Conservation (phyloP, 2,329 filamentous ascomycete species). For the Aspergillus fructus region DNA sequence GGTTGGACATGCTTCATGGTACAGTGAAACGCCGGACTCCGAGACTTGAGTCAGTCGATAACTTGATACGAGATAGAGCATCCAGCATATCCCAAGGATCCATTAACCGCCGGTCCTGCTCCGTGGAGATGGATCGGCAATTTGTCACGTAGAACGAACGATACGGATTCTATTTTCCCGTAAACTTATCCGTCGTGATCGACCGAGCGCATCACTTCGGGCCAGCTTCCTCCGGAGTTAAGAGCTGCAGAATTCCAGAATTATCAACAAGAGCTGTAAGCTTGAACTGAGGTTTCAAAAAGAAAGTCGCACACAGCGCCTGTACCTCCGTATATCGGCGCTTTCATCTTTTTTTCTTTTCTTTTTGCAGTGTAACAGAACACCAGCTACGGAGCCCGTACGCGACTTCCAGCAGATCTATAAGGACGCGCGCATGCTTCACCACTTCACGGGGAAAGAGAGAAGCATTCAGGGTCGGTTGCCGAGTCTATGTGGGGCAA, state of each 20-base stretch:
- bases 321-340: slow-evolving; percentile 11
- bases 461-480: slow-evolving; percentile 20
- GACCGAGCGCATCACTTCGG: slow-evolving; percentile 8
- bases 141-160: slow-evolving; percentile 31
- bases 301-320: background rate
- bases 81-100: background rate
- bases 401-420: background rate
- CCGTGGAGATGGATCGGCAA: slow-evolving; percentile 36
- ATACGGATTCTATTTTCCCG: slow-evolving; percentile 41
- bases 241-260: slow-evolving; percentile 1
- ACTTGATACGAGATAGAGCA: background rate
- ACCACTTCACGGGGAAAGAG: slow-evolving; percentile 1
- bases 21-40: background rate
- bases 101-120: slow-evolving; percentile 21
- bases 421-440: background rate
- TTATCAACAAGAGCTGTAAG: background rate
- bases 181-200: slow-evolving; percentile 11
- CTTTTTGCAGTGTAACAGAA: background rate
- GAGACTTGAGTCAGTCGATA: background rate
- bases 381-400: background rate
- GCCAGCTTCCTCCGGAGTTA: slow-evolving; percentile 24
- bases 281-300: background rate
- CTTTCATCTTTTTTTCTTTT: background rate
- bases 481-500: slow-evolving; percentile 31
- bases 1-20: background rate